Evolutionary conservation across 2,329 filamentous ascomycete species (phyloP), one percentile per base, ranked within the genome.

Genomic region (Zalaria sp.): DNA sequence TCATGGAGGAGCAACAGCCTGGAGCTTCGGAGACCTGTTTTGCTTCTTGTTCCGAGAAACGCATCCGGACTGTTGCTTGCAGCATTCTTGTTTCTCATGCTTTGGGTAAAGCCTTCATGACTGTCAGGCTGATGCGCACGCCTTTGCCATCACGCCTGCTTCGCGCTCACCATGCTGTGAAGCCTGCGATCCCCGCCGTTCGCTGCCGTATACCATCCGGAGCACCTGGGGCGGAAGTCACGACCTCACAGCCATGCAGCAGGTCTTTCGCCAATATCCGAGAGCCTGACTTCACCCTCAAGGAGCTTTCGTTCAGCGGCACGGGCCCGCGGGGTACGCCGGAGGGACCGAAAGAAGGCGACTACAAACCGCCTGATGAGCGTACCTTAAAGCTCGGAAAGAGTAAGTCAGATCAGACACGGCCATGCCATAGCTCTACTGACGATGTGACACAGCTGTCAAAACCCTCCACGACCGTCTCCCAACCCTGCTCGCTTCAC

Each of bases 311-410:
- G 61, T 68, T 68, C 49, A 67, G 58, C 27, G 62, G 61, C 49
- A 59, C 60, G 4, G 51, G 58, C 27, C 56, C 58, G 35, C 54
- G 53, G 25, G 41, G 37, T 31, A 42, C 28, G 5, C 26, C 39
- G 25, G 40, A 45, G 9, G 25, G 28, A 11, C 27, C 28, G 38
- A 7, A 26, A 9, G 32, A 36, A 9, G 43, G 46, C 39, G 57
- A 59, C 42, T 50, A 56, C 40, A 65, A 69, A 49, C 69, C 69
- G 6, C 68, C 71, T 26, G 69, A 77, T 51, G 71, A 78, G 57
- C 68, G 76, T 46, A 72, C 73, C 5, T 46, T 79, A 43, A 77
- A 77, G 57, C 63, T 80, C 6, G 76, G 76, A 31, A 75, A 73
- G 53, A 79, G 73, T 77, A 62, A 38, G 65, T 54, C 37, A 18